Evolutionary conservation across 2,329 filamentous ascomycete species (phyloP).

Genomic region (Grosmannia huntii): DNA sequence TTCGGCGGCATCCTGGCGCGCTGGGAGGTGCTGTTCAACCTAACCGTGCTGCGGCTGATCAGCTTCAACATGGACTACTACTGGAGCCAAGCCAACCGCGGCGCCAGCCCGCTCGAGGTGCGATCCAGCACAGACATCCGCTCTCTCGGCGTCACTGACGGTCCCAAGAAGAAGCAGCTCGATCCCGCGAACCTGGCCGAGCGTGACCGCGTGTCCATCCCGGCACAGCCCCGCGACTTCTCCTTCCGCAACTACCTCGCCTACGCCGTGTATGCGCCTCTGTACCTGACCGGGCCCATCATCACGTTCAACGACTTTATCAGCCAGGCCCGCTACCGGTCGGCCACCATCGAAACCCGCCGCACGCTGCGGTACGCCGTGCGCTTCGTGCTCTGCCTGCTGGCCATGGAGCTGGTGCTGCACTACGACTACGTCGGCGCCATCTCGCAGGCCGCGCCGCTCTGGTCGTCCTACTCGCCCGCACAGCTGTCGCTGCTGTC

Average conservation of each 20-base stretch:
- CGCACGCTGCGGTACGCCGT: conserved; percentile 73
- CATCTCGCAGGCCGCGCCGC: conserved; percentile 67
- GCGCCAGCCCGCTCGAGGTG: conserved; percentile 67
- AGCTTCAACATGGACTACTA: conserved; percentile 97
- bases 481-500: conserved; percentile 82
- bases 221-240: conserved; percentile 60
- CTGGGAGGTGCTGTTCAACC: conserved; percentile 97
- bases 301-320: conserved; percentile 98
- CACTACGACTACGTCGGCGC: conserved; percentile 92
- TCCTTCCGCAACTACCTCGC: conserved; percentile 78
- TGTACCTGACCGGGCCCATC: conserved; percentile 88
- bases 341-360: conserved; percentile 53
- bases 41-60: conserved; percentile 82
- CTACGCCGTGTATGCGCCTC: conserved; percentile 80
- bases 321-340: conserved; percentile 63
- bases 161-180: conserved; percentile 82
- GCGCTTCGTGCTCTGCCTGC: conserved; percentile 66
- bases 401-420: conserved; percentile 82
- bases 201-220: conserved; percentile 67
- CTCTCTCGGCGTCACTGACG: neutral
- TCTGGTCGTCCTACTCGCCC: conserved; percentile 74
- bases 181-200: conserved; percentile 81
- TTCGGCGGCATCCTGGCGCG: conserved; percentile 73
- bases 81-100: conserved; percentile 63
- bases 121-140: conserved; percentile 15